These are phyloP conservation scores for Aureobasidium subglaciale DNA, from an alignment of 2,329 filamentous ascomycete species.

Conservation along the genomic window DNA sequence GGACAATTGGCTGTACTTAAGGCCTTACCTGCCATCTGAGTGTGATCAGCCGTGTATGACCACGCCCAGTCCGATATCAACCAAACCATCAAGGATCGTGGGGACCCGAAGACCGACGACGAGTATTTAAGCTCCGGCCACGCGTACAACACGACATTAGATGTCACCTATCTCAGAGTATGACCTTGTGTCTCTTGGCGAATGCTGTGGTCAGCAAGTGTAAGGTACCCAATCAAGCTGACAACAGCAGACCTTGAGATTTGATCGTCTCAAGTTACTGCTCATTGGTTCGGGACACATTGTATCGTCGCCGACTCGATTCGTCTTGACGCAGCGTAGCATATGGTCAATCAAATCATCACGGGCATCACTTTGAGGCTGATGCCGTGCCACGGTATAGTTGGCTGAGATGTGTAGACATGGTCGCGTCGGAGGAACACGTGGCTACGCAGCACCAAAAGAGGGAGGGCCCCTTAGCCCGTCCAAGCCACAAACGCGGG, in stretches of 20 bases:
- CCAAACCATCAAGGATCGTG: not conserved
- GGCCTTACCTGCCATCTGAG: not conserved
- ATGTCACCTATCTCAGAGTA: not conserved
- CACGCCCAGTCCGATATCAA: conserved; percentile 6
- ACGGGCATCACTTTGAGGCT: not conserved
- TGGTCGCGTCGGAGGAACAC: too few species aligned
- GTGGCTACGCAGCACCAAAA: too few species aligned
- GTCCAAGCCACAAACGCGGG: not conserved
- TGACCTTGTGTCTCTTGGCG: not conserved
- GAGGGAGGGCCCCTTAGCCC: too few species aligned
- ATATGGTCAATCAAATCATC: too few species aligned
- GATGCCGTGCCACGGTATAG: not conserved
- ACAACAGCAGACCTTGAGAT: not conserved
- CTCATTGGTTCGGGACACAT: not conserved
- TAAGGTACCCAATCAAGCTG: not conserved
- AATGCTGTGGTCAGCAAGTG: not conserved
- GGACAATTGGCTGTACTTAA: not conserved
- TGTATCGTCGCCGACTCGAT: too few species aligned
- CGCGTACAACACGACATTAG: conserved; percentile 7
- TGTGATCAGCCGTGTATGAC: conserved; percentile 2
- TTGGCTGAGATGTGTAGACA: too few species aligned
- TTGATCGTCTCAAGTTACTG: not conserved
- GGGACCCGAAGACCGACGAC: conserved; percentile 13
- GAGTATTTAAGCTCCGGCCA: not conserved
- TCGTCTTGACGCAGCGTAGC: too few species aligned